phyloP scores from a whole-genome alignment of 2,329 filamentous ascomycete species.

The Colletotrichum eleusines region DNA sequence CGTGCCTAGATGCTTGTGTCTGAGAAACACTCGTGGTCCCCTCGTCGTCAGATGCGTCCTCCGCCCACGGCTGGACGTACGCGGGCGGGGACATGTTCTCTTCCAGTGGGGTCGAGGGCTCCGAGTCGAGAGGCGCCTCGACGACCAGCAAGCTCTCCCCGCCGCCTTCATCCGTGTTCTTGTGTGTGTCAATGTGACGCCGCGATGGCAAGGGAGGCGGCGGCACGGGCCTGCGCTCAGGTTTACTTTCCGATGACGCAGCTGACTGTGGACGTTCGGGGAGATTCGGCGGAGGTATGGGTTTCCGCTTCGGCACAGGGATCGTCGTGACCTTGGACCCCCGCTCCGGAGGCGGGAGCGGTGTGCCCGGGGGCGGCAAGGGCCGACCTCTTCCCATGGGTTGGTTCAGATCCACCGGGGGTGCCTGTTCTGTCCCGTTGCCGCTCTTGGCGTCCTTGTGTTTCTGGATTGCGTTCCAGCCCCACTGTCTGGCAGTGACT shows the following conservation, averaged over 20 bases:
- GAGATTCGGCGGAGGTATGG: constrained; percentile 57
- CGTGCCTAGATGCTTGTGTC: neutral
- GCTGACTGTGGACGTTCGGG: constrained; percentile 40
- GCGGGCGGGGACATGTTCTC: constrained; percentile 45
- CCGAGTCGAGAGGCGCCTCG: constrained; percentile 73
- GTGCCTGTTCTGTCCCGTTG: constrained; percentile 36
- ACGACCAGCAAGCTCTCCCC: constrained; percentile 72
- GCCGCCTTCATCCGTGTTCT: constrained; percentile 48
- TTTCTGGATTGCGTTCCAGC: constrained; percentile 67
- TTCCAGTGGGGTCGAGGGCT: constrained; percentile 63
- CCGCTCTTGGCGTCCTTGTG: constrained; percentile 57
- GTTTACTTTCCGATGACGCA: constrained; percentile 31
- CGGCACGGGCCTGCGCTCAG: constrained; percentile 50
- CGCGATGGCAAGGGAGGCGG: constrained; percentile 64
- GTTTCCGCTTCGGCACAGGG: constrained; percentile 74
- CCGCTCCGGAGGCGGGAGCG: constrained; percentile 77
- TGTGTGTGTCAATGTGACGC: constrained; percentile 53
- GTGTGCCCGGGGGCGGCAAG: constrained; percentile 82
- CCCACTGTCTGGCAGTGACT: constrained; percentile 69
- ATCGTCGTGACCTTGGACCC: constrained; percentile 69
- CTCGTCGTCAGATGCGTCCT: constrained; percentile 27
- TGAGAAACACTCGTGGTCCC: neutral
- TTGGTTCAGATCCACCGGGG: constrained; percentile 63
- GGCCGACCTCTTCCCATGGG: constrained; percentile 88
- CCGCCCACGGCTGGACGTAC: constrained; percentile 37